These are phyloP conservation scores for Fusarium kyushuense DNA, from an alignment of 2,329 filamentous ascomycete genomes.

Conservation along the genomic window DNA sequence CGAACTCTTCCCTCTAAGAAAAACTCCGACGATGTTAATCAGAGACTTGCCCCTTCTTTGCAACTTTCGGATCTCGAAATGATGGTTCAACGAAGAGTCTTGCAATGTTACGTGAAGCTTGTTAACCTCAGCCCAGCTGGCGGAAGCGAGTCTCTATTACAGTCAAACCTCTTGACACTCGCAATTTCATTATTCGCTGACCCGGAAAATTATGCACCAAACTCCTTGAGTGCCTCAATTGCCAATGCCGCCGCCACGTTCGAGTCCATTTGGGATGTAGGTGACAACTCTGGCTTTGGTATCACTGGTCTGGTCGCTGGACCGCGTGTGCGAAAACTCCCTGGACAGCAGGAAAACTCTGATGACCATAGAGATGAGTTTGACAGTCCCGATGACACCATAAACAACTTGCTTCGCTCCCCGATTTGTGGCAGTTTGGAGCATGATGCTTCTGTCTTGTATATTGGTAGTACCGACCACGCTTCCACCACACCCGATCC, in stretches of 20 bases:
- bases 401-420: conserved; percentile 71
- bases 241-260: conserved; percentile 90
- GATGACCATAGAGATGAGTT: conserved; percentile 62
- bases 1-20: conserved; percentile 86
- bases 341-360: conserved; percentile 72
- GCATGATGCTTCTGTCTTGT: conserved; percentile 87
- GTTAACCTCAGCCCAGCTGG: conserved; percentile 88
- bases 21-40: conserved; percentile 85
- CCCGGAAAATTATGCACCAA: conserved; percentile 87
- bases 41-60: conserved; percentile 84
- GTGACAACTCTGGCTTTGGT: conserved; percentile 94
- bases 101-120: conserved; percentile 94
- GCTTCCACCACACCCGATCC: conserved; percentile 73
- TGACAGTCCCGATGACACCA: conserved; percentile 71
- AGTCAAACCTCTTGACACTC: conserved; percentile 90
- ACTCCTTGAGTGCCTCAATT: conserved; percentile 89
- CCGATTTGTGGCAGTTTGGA: conserved; percentile 87
- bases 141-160: conserved; percentile 85
- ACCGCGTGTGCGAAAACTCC: conserved; percentile 77
- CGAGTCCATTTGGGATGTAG: conserved; percentile 94
- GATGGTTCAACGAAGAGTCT: conserved; percentile 91
- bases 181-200: conserved; percentile 94
- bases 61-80: conserved; percentile 91
- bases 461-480: conserved; percentile 65
- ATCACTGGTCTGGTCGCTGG: conserved; percentile 87